Evolutionary conservation across 2,329 filamentous ascomycete genomes (phyloP), one percentile per base, ranked within the genome.

Genomic region (Paramyrothecium sp.): DNA sequence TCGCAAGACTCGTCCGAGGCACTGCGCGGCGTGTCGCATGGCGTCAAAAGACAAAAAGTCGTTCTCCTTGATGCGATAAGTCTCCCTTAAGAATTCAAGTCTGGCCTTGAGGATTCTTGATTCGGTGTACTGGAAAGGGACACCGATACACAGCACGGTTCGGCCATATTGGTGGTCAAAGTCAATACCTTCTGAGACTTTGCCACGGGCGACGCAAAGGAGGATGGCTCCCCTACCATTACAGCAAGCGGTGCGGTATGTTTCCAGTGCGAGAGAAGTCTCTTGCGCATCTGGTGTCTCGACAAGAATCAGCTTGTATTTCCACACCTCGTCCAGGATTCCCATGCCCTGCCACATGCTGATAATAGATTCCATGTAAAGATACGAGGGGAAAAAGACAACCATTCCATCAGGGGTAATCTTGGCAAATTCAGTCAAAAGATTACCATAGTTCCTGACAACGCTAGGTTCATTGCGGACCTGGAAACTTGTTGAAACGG

Each of bases 301-400:
- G 58, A 99, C 95, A 8, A 99, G 83, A 63, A 99, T 97, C 63
- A 99, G 84, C 73, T 99, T 99, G 80, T 97, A 97, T 74, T 97
- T 97, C 95, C 95, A 99, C 33, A 99, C 92, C 70, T 95, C 90
- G 74, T 99, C 95, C 38, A 99, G 80, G 61, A 98, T 97, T 23
- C 92, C 92, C 93, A 98, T 98, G 56, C 92, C 92, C 73, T 99
- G 95, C 95, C 95, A 99, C 87, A 97, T 97, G 71, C 90, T 94
- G 71, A 99, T 97, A 71, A 98, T 98, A 54, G 90, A 95, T 71
- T 99, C 95, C 95, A 99, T 98, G 77, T 99, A 99, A 2, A 99
- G 83, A 67, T 99, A 99, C 0, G 92, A 97, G 0, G 95, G 96
- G 72, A 99, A 99, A 80, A 99, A 99, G 44, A 99, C 95, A n/a